Evolutionary conservation across 2,329 filamentous ascomycete genomes (phyloP).

Genomic region (Colletotrichum siamense): DNA sequence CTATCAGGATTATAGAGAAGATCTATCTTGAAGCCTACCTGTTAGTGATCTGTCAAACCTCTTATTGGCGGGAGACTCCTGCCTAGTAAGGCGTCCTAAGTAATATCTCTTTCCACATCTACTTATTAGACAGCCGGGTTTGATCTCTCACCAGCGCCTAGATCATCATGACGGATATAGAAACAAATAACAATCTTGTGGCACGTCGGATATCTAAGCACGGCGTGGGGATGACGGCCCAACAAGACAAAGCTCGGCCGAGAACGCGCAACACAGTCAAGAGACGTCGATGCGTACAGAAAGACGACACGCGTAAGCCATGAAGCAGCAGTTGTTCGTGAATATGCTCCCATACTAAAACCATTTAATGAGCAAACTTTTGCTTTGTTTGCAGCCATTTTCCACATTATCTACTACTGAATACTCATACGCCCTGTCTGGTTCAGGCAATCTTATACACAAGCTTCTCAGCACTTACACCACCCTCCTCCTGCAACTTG

Average conservation of each 20-base stretch:
- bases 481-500: slow-evolving; percentile 6
- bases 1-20: neutral
- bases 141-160: neutral
- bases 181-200: rapidly evolving
- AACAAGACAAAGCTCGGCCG: neutral
- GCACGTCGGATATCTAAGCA: rapidly evolving
- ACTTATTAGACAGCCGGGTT: neutral
- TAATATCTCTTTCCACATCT: rapidly evolving
- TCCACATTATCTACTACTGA: neutral
- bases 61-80: too few relatives aligned
- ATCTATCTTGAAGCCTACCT: neutral
- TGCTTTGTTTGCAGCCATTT: neutral
- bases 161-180: rapidly evolving
- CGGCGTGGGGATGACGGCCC: neutral
- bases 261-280: neutral
- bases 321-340: rapidly evolving
- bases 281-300: rapidly evolving
- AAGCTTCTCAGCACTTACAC: slow-evolving; percentile 13
- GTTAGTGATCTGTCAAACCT: neutral
- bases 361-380: rapidly evolving
- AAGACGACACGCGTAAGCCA: rapidly evolving
- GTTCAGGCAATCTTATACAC: slow-evolving; percentile 8
- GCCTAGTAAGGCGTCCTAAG: neutral
- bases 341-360: neutral
- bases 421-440: neutral